A percentile compares a stretch with the other conserved stretches of the same genome.
Conservation (phyloP, 805 yeast species). For the Wickerhamomyces chaumierensis region DNA sequence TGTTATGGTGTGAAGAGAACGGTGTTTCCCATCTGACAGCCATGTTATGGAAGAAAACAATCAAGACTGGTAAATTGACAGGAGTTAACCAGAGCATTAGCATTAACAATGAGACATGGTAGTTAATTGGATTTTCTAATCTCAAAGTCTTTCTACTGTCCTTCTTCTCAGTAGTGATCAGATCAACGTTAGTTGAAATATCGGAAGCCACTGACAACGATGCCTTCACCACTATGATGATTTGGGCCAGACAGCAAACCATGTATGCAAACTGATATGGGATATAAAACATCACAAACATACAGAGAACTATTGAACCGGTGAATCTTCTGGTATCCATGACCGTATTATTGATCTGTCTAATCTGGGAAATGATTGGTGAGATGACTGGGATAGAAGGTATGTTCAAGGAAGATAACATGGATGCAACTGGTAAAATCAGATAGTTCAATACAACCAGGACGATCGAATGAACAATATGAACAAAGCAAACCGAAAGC, state of each 20-base stretch:
- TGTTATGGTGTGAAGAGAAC: conserved; percentile 77
- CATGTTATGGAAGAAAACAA: conserved; percentile 76
- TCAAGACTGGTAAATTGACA: conserved; percentile 61
- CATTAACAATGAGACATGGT: conserved; percentile 49
- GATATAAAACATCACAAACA: conserved; percentile 45
- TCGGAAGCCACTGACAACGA: conserved; percentile 1
- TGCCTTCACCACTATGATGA: conserved; percentile 34
- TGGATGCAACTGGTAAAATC: background rate
- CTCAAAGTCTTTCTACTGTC: conserved; percentile 8
- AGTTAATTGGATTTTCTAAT: conserved; percentile 35
- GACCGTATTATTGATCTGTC: background rate
- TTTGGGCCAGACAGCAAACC: conserved; percentile 48
- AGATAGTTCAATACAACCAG: conserved; percentile 1
- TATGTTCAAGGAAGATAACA: background rate
- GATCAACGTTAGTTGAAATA: background rate
- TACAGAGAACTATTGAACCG: conserved; percentile 21
- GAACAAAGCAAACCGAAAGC: conserved; percentile 34
- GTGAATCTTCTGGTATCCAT: conserved; percentile 9
- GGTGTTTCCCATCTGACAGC: conserved; percentile 74
- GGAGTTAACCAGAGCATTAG: conserved; percentile 73
- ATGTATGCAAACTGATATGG: conserved; percentile 78
- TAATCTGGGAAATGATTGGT: background rate
- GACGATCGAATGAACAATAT: conserved; percentile 6
- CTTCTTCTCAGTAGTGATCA: conserved; percentile 1
- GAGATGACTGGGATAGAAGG: background rate